phyloP scores from a whole-genome alignment of 164 flowering plant species.

The Annona cherimola region DNA sequence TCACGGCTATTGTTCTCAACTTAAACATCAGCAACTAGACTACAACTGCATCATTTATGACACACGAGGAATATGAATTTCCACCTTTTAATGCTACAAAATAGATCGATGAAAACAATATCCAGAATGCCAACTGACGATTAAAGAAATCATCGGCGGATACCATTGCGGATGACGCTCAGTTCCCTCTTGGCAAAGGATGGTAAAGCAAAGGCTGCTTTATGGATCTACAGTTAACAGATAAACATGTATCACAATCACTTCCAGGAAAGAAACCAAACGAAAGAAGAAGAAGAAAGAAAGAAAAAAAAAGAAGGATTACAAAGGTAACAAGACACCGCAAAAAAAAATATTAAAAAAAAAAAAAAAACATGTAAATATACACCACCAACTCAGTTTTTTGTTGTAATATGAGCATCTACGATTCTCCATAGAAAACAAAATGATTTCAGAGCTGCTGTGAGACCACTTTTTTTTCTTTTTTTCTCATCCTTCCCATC shows the following conservation, averaged over 20 bases:
- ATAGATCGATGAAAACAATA: conserved; percentile 14
- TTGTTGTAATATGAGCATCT: too few species aligned
- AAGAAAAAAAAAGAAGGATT: not conserved
- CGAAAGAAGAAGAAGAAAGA: not conserved
- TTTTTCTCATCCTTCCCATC: too few species aligned
- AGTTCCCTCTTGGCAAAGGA: conserved; percentile 79
- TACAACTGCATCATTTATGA: conserved; percentile 32
- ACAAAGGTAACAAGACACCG: too few species aligned
- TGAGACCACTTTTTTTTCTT: too few species aligned
- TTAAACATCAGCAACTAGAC: too few species aligned
- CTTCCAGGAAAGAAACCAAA: not conserved
- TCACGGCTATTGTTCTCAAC: too few species aligned
- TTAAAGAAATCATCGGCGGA: not conserved
- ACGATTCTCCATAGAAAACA: too few species aligned
- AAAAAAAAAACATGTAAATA: too few species aligned
- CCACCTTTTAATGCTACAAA: conserved; percentile 37
- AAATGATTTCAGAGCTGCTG: too few species aligned
- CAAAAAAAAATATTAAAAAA: too few species aligned
- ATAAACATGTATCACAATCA: not conserved
- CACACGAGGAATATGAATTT: conserved; percentile 10
- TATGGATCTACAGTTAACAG: conserved; percentile 57
- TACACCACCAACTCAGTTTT: too few species aligned
- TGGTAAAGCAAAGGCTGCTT: conserved; percentile 91
- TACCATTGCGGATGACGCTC: conserved; percentile 14
- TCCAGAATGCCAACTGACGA: not conserved